Evolutionary conservation across 257 asterid genomes (phyloP).

Genomic region (Cynanchum wilfordii): DNA sequence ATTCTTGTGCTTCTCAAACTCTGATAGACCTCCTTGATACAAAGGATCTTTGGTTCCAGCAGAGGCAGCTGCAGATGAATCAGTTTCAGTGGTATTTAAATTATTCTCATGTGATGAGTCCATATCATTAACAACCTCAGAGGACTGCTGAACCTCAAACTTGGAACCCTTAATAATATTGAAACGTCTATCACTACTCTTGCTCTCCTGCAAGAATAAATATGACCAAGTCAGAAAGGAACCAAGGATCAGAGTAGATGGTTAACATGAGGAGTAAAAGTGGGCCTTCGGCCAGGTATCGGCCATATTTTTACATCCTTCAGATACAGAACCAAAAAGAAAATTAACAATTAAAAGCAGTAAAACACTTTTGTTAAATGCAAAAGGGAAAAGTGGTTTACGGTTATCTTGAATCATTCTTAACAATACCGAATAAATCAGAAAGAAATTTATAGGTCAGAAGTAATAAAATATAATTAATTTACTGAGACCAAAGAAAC

Average conservation of each 20-base stretch:
- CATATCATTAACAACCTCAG: conserved; percentile 57
- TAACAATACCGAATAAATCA: background rate
- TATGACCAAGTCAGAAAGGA: background rate
- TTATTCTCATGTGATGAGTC: conserved; percentile 41
- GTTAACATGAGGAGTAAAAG: background rate
- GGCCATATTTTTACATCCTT: background rate
- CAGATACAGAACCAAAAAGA: background rate
- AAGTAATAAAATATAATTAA: background rate
- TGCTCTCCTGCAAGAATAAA: conserved; percentile 33
- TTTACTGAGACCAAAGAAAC: background rate
- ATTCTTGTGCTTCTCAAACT: conserved; percentile 27
- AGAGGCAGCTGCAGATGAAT: conserved; percentile 30
- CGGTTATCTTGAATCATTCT: background rate
- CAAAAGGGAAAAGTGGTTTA: background rate
- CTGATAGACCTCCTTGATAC: conserved; percentile 23
- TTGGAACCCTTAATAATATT: conserved; percentile 37
- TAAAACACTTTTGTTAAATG: background rate
- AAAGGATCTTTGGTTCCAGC: conserved; percentile 19
- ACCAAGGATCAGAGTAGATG: background rate
- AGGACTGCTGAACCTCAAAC: conserved; percentile 41
- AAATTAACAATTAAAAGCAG: background rate
- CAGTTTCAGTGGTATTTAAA: conserved; percentile 40
- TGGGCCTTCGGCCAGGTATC: background rate
- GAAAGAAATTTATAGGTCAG: conserved; percentile 6
- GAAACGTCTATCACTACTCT: conserved; percentile 23